Percentiles rank a stretch among this genome's conserved stretches.
These are phyloP conservation scores for Nakaseomyces nivariensis DNA, from an alignment of 1,139 yeast genomes.

Conservation along the genomic window DNA sequence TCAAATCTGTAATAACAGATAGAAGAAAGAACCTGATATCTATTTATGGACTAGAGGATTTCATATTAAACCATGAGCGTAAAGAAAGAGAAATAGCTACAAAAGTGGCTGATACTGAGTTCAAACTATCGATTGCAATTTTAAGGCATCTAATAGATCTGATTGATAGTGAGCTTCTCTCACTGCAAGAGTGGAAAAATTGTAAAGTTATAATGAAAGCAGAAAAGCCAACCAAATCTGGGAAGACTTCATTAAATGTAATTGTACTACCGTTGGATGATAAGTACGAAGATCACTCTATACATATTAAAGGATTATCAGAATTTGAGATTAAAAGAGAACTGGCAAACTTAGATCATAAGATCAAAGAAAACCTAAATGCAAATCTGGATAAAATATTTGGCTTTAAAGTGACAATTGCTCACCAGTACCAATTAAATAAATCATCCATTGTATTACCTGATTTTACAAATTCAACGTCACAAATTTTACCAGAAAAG, in stretches of 20 bases:
- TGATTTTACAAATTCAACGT: conserved; percentile 10
- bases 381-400: conserved; percentile 6
- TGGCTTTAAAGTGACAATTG: conserved; percentile 14
- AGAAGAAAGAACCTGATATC: conserved; percentile 28
- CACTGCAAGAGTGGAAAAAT: conserved; percentile 16
- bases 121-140: conserved; percentile 50
- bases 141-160: conserved; percentile 44
- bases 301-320: conserved; percentile 11
- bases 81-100: conserved; percentile 32
- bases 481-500: conserved; percentile 11
- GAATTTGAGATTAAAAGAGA: conserved; percentile 9
- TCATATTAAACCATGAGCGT: conserved; percentile 16
- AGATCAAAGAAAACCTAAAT: conserved; percentile 4
- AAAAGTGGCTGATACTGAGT: conserved; percentile 61
- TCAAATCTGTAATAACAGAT: conserved; percentile 18
- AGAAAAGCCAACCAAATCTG: conserved; percentile 8
- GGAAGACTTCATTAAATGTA: conserved; percentile 17
- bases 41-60: conserved; percentile 20
- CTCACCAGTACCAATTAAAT: conserved; percentile 12
- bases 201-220: conserved; percentile 23
- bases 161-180: conserved; percentile 26
- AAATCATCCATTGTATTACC: conserved; percentile 10
- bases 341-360: conserved; percentile 7
- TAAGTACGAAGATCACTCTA: conserved; percentile 15
- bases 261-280: conserved; percentile 24